These are phyloP conservation scores for Eleusine indica DNA, from an alignment of 176 grass and related monocot genomes.

Conservation along the genomic window DNA sequence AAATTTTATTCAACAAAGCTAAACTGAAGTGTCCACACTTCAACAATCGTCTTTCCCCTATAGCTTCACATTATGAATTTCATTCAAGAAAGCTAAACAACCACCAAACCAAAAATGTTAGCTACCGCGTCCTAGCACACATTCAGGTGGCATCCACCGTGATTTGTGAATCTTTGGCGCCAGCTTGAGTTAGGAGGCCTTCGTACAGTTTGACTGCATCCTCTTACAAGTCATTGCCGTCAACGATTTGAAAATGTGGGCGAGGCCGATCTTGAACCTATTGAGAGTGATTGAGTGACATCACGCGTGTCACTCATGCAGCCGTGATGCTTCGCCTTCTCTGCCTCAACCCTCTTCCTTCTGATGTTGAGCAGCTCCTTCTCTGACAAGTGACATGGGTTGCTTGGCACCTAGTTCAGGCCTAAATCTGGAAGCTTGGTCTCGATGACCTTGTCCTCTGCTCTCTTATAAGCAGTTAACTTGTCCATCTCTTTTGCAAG, in stretches of 20 bases:
- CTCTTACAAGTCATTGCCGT: constrained; percentile 58
- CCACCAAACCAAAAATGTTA: neutral
- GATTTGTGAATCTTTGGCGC: constrained; percentile 35
- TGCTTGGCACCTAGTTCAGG: constrained; percentile 69
- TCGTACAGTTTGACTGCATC: constrained; percentile 68
- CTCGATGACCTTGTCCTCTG: constrained; percentile 84
- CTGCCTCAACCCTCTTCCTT: constrained; percentile 63
- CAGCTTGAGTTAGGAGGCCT: constrained; percentile 46
- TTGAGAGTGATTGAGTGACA: constrained; percentile 57
- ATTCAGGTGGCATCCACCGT: constrained; percentile 40
- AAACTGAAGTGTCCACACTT: no score
- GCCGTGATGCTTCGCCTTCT: constrained; percentile 77
- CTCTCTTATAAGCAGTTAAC: constrained; percentile 67
- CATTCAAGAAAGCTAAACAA: no score
- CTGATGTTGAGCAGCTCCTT: constrained; percentile 66
- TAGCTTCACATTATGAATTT: no score
- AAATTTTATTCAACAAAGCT: no score
- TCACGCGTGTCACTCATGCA: constrained; percentile 83
- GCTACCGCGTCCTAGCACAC: constrained; percentile 32
- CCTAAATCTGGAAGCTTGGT: constrained; percentile 71
- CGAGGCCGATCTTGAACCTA: constrained; percentile 87
- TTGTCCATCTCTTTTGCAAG: constrained; percentile 84
- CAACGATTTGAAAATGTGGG: constrained; percentile 73
- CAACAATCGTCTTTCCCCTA: no score
- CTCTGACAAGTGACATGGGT: constrained; percentile 57